Percentiles rank a stretch among this genome's conserved stretches.
phyloP scores from a whole-genome alignment of 345 rosid genomes.

The Diplotaxis tenuifolia region DNA sequence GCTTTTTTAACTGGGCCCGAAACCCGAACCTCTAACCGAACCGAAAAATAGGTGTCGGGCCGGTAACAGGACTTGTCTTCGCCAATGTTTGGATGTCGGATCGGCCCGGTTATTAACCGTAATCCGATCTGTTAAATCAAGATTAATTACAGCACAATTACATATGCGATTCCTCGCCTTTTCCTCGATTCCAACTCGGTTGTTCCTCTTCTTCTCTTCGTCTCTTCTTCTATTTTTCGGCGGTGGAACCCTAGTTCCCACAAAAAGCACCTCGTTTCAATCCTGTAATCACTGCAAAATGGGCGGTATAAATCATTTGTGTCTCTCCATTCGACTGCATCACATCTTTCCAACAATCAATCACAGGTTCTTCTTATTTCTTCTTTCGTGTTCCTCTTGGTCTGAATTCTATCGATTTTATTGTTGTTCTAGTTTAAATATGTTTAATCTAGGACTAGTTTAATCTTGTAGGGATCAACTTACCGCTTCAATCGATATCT shows the following conservation, averaged over 20 bases:
- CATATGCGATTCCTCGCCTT: neutral
- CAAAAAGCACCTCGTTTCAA: neutral
- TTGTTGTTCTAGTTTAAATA: neutral
- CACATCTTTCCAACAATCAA: neutral
- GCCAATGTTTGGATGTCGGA: neutral
- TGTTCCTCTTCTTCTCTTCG: neutral
- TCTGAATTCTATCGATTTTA: neutral
- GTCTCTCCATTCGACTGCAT: too few relatives aligned
- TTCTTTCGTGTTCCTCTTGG: neutral
- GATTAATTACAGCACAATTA: neutral
- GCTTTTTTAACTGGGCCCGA: neutral
- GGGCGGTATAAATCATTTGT: neutral
- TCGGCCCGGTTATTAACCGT: too few relatives aligned
- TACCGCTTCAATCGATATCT: neutral
- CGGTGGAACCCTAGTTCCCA: too few relatives aligned
- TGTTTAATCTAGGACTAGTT: neutral
- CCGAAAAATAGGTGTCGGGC: neutral
- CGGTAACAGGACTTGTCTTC: neutral
- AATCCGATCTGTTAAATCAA: neutral
- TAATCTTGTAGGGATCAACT: neutral
- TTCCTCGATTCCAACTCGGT: neutral
- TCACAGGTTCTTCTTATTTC: neutral
- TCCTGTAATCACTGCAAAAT: neutral
- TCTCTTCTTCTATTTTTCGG: neutral
- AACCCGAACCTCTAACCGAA: neutral